Conservation (phyloP, 371 early-diverging fungal genomes). For the Mucor mucedo region DNA sequence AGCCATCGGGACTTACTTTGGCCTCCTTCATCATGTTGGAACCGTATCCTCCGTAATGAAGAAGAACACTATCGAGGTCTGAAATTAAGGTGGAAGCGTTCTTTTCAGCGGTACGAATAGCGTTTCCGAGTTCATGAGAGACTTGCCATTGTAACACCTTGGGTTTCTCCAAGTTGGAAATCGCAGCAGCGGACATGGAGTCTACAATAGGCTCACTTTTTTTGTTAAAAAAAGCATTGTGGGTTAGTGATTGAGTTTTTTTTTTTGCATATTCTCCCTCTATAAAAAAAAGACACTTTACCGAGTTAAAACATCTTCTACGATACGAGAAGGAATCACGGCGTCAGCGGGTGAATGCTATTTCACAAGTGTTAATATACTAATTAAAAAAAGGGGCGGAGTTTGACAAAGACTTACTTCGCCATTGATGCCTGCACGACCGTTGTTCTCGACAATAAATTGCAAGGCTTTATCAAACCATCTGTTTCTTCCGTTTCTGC, state of each 20-base stretch:
- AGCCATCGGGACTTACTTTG: conserved; percentile 81
- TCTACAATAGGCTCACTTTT: conserved; percentile 63
- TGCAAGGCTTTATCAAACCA: conserved; percentile 97
- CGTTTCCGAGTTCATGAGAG: conserved; percentile 45
- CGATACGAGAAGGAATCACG: conserved; percentile 81
- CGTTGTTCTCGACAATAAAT: conserved; percentile 83
- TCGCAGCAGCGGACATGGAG: conserved; percentile 38
- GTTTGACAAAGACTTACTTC: conserved; percentile 60
- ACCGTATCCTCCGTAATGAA: conserved; percentile 79
- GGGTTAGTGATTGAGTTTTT: neutral
- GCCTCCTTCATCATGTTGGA: conserved; percentile 82
- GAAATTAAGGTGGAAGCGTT: conserved; percentile 69
- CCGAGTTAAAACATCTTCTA: conserved; percentile 67
- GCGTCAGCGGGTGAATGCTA: conserved; percentile 93
- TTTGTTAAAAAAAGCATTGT: neutral
- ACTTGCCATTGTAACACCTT: conserved; percentile 69
- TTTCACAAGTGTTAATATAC: neutral
- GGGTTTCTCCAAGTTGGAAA: conserved; percentile 52
- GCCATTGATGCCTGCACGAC: conserved; percentile 92
- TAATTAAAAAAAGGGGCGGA: neutral
- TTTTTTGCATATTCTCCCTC: too few relatives aligned
- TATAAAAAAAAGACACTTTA: conserved; percentile 29
- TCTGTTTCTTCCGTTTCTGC: conserved; percentile 78
- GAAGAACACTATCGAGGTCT: conserved; percentile 72
- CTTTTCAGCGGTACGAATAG: conserved; percentile 63